Base-by-base conservation (phyloP, 345 rosid species). In the Cochlearia excelsa region DNA sequence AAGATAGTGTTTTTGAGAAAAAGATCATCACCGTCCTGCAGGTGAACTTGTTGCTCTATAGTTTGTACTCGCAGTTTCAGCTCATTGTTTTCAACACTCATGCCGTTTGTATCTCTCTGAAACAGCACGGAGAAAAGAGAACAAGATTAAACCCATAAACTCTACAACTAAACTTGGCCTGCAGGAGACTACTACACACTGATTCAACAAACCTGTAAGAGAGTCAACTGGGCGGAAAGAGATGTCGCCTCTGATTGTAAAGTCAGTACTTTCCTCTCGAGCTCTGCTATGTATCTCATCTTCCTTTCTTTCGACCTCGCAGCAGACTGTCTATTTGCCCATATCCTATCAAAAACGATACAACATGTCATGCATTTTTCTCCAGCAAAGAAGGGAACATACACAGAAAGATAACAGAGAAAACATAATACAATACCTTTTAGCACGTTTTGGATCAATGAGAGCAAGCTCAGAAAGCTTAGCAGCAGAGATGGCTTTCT, bases 281-380 rank as follows among this genome's bases (percentile, higher is more conserved):
- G 94, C 77, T 92, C 98, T 41, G 85, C 82, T 63, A 88, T 92
- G 76, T 88, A 88, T 35, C 95, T 81, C 84, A 87, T 86, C 78
- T 92, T 92, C 77, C 96, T 80, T 77, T 92, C 96, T 81, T 92
- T 92, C 34, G 96, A 92, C 73, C 96, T 77, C 29, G 96, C 98
- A 7, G 98, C 98, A 1, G 98, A 91, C 73, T 91, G 98, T 81
- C 97, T 81, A 56, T 90, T 90, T 4, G 97, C 99, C 95, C 95
- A 87, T 46, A 93, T 87, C 85, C 99, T 93, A 64, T 61, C 2
- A 30, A 35, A 30, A 35, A 54, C 41, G 31, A 57, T 16, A 42
- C 54, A 55, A 37, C 40, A 37, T 1, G 40, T 3, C 7, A 37
- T 16, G 7, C 40, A 1, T 4, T 37, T 37, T 33, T 33, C 35